A percentile compares a stretch with the other conserved stretches of the same genome.
Evolutionary conservation across 352 stramenopile genomes (phyloP).

Genomic region (Phytophthora multivora): DNA sequence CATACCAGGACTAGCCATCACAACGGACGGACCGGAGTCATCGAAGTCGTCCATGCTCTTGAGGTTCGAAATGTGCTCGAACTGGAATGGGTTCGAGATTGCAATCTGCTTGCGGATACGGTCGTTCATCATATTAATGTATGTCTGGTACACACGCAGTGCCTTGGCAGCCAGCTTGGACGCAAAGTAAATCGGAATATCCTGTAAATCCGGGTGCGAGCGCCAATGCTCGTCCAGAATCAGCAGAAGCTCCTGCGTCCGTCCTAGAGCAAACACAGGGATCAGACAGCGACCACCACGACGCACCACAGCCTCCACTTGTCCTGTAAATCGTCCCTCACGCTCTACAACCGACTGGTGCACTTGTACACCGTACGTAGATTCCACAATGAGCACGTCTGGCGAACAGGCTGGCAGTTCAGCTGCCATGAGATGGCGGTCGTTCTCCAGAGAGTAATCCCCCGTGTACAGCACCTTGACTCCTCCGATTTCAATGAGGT

Average conservation of each 20-base stretch:
- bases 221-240: constrained; percentile 99
- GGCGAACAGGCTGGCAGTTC: constrained; percentile 87
- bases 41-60: constrained; percentile 97
- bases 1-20: constrained; percentile 99
- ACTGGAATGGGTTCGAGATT: constrained; percentile 97
- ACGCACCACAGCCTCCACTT: constrained; percentile 95
- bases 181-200: constrained; percentile 99
- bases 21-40: constrained; percentile 97
- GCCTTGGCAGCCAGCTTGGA: constrained; percentile 96
- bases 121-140: constrained; percentile 99
- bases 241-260: constrained; percentile 98
- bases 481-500: constrained; percentile 98
- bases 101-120: constrained; percentile 97
- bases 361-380: constrained; percentile 98
- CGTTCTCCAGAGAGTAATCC: constrained; percentile 98
- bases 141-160: constrained; percentile 98
- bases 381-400: constrained; percentile 99
- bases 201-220: constrained; percentile 91
- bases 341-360: constrained; percentile 96
- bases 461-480: constrained; percentile 98
- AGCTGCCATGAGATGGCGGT: constrained; percentile 97
- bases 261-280: constrained; percentile 97
- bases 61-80: constrained; percentile 97
- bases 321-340: constrained; percentile 96
- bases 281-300: constrained; percentile 97